Conservation (phyloP, 306 rosid species). For the Ormosia semicastrata region DNA sequence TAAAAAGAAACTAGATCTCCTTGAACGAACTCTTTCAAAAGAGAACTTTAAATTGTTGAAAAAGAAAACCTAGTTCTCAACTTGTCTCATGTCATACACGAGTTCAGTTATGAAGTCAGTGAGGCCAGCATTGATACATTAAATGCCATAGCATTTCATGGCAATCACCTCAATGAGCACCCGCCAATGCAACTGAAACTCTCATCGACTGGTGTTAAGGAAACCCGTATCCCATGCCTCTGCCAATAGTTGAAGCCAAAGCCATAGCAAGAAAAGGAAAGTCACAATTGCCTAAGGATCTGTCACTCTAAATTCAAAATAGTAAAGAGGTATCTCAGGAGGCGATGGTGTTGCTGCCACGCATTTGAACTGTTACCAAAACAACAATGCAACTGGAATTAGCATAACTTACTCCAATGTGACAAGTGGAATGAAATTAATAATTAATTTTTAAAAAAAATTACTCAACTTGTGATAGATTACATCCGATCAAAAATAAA, state of each 20-base stretch:
- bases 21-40: slow-evolving; percentile 19
- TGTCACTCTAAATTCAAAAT: slow-evolving; percentile 48
- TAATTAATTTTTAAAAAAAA: not conserved
- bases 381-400: slow-evolving; percentile 19
- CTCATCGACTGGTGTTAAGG: not conserved
- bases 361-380: slow-evolving; percentile 65
- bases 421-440: not conserved
- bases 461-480: not conserved
- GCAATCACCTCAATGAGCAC: slow-evolving; percentile 17
- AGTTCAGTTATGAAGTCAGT: slow-evolving; percentile 18
- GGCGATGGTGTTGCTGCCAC: slow-evolving; percentile 82
- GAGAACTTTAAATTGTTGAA: not conserved
- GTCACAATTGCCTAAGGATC: slow-evolving; percentile 16
- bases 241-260: slow-evolving; percentile 17
- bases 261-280: slow-evolving; percentile 10
- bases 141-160: slow-evolving; percentile 16
- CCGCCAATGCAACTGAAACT: not conserved
- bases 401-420: slow-evolving; percentile 2
- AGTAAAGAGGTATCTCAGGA: slow-evolving; percentile 68
- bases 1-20: not conserved
- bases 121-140: slow-evolving; percentile 5
- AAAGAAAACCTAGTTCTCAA: slow-evolving; percentile 27
- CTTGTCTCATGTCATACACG: not conserved
- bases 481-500: not conserved
- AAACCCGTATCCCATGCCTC: not conserved